Percentiles rank a stretch among this genome's conserved stretches.
Conservation (phyloP, 116 monocot genomes). For the Dioscorea cayenensis region DNA sequence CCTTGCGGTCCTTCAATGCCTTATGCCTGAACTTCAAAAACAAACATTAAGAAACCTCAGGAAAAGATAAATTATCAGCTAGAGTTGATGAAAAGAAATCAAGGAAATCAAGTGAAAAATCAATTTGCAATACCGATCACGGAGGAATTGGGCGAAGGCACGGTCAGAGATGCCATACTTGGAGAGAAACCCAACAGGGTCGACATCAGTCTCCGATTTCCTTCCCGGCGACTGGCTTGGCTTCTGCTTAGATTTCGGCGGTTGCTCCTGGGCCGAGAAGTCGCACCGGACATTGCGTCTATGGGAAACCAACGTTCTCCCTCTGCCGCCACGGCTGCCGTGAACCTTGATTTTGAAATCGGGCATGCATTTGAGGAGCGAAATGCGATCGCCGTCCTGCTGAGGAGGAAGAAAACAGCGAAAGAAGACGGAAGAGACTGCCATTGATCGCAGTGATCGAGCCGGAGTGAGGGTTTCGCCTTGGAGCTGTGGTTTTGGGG, state of each 20-base stretch:
- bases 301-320: no score
- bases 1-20: slow-evolving; percentile 69
- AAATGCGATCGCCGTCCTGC: background rate
- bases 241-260: background rate
- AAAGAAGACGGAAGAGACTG: background rate
- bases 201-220: slow-evolving; percentile 12
- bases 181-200: slow-evolving; percentile 81
- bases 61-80: background rate
- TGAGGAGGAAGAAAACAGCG: background rate
- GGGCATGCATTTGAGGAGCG: background rate
- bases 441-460: background rate
- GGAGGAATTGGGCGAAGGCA: slow-evolving; percentile 79
- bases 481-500: no score
- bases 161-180: slow-evolving; percentile 69
- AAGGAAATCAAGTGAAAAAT: background rate
- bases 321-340: background rate
- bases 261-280: background rate
- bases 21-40: slow-evolving; percentile 50
- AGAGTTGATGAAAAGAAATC: background rate
- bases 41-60: background rate
- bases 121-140: slow-evolving; percentile 51
- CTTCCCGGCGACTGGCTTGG: background rate
- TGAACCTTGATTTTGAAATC: background rate
- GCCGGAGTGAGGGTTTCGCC: no score
- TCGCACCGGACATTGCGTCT: background rate